Percentiles rank a stretch among this genome's conserved stretches.
Evolutionary conservation across 768 basidiomycete genomes (phyloP).

Genomic region (Hypsizygus marmoreus): DNA sequence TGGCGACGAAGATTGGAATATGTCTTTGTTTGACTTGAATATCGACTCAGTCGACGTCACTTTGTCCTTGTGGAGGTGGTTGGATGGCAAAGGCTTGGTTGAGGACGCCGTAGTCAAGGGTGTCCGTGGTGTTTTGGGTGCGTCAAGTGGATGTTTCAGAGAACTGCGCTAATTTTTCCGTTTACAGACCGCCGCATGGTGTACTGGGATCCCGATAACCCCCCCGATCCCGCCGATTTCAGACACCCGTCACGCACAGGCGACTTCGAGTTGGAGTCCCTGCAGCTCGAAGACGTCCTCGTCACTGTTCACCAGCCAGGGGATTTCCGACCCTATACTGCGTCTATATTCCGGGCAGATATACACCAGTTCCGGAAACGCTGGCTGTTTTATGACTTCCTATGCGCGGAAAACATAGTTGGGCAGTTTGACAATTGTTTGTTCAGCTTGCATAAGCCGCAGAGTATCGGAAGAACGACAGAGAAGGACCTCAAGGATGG

Average conservation of each 20-base stretch:
- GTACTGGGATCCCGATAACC: constrained; percentile 81
- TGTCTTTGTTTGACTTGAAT: constrained; percentile 90
- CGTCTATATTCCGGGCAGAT: constrained; percentile 92
- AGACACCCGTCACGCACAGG: constrained; percentile 73
- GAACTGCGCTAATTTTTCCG: too few species aligned
- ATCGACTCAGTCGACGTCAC: constrained; percentile 96
- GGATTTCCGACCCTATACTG: constrained; percentile 87
- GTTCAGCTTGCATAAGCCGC: constrained; percentile 94
- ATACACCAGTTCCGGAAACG: constrained; percentile 82
- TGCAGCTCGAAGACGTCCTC: constrained; percentile 91
- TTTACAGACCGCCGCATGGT: constrained; percentile 86
- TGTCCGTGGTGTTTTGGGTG: constrained; percentile 90
- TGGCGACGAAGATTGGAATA: constrained; percentile 63
- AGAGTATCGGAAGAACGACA: constrained; percentile 90
- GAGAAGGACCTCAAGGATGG: constrained; percentile 83
- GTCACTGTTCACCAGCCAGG: constrained; percentile 94
- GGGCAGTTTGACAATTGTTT: constrained; percentile 98
- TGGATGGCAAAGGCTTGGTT: constrained; percentile 93
- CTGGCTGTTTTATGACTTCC: constrained; percentile 94
- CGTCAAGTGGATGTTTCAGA: too few species aligned
- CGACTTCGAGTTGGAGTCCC: constrained; percentile 89
- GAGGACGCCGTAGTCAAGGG: constrained; percentile 92
- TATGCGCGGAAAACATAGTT: constrained; percentile 93
- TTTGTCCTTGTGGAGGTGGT: constrained; percentile 86
- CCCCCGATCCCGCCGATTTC: constrained; percentile 78